phyloP scores from a whole-genome alignment of 768 basidiomycete species.

The Macrolepiota dolichaula region DNA sequence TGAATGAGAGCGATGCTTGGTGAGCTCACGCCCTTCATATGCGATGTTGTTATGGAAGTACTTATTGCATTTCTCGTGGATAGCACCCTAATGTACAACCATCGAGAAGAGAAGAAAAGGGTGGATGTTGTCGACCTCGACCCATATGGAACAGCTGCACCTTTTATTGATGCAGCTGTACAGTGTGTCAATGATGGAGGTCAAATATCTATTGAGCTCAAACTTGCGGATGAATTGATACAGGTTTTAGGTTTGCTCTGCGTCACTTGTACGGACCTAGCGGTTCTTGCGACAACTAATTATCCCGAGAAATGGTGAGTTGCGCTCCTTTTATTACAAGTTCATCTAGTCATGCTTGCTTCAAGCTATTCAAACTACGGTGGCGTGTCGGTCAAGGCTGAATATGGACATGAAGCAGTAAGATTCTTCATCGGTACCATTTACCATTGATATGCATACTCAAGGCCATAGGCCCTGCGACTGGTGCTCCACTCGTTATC shows the following conservation, averaged over 20 bases:
- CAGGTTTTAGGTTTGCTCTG: slow-evolving; percentile 70
- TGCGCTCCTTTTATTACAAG: background rate
- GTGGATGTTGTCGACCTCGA: slow-evolving; percentile 98
- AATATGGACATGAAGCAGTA: slow-evolving; percentile 93
- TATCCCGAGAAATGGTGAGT: slow-evolving; percentile 94
- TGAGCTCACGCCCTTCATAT: slow-evolving; percentile 29
- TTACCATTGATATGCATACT: slow-evolving; percentile 6
- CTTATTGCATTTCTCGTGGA: background rate
- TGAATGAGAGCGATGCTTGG: slow-evolving; percentile 96
- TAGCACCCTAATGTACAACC: slow-evolving; percentile 73
- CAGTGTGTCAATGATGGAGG: slow-evolving; percentile 89
- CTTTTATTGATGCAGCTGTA: slow-evolving; percentile 93
- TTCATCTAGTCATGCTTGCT: background rate
- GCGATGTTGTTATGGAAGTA: too few relatives aligned
- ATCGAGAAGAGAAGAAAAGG: slow-evolving; percentile 65
- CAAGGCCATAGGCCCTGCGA: slow-evolving; percentile 70
- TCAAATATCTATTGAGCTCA: slow-evolving; percentile 24
- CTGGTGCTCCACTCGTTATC: slow-evolving; percentile 86
- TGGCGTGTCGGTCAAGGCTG: slow-evolving; percentile 84
- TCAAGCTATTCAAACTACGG: slow-evolving; percentile 92
- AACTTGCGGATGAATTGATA: background rate
- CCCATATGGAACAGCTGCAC: slow-evolving; percentile 96
- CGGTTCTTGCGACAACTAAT: slow-evolving; percentile 90
- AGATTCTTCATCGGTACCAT: slow-evolving; percentile 22
- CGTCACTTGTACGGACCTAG: slow-evolving; percentile 94